Percentiles rank a stretch among this genome's conserved stretches.
Evolutionary conservation across 805 yeast genomes (phyloP).

Genomic region (Metschnikowia hibisci): DNA sequence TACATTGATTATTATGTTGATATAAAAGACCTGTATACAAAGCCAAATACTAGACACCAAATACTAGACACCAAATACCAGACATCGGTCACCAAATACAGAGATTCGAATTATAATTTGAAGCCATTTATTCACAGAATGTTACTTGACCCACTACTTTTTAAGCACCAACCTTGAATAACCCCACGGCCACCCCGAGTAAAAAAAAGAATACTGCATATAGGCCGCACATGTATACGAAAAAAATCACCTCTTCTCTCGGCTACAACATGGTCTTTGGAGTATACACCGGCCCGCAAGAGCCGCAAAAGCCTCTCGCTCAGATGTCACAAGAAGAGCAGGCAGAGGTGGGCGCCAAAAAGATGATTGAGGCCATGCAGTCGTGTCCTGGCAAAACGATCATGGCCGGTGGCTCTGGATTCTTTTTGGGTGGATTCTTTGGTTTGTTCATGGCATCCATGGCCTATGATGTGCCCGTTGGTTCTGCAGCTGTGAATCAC

Average conservation of each 20-base stretch:
- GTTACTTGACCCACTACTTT: too few species aligned
- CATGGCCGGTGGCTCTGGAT: conserved; percentile 91
- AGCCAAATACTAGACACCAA: too few species aligned
- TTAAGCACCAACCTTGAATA: too few species aligned
- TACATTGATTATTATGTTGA: too few species aligned
- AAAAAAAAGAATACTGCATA: not conserved
- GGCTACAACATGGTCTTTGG: conserved; percentile 32
- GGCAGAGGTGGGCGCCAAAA: conserved; percentile 83
- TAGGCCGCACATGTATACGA: not conserved
- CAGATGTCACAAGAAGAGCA: conserved; percentile 90
- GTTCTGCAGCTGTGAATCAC: conserved; percentile 50
- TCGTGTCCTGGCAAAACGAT: conserved; percentile 94
- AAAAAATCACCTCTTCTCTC: not conserved
- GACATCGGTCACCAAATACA: too few species aligned
- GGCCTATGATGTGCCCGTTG: conserved; percentile 79
- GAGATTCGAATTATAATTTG: too few species aligned
- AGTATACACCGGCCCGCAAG: conserved; percentile 34
- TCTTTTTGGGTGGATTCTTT: conserved; percentile 90
- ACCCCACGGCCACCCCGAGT: too few species aligned
- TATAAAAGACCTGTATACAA: too few species aligned
- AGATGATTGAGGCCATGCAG: conserved; percentile 78
- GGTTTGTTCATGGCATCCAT: conserved; percentile 88
- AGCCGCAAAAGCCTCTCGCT: conserved; percentile 44
- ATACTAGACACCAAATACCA: too few species aligned
- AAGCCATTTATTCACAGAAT: too few species aligned